Evolutionary conservation across 495 filamentous ascomycete species (phyloP).

Genomic region (Podospora comata): DNA sequence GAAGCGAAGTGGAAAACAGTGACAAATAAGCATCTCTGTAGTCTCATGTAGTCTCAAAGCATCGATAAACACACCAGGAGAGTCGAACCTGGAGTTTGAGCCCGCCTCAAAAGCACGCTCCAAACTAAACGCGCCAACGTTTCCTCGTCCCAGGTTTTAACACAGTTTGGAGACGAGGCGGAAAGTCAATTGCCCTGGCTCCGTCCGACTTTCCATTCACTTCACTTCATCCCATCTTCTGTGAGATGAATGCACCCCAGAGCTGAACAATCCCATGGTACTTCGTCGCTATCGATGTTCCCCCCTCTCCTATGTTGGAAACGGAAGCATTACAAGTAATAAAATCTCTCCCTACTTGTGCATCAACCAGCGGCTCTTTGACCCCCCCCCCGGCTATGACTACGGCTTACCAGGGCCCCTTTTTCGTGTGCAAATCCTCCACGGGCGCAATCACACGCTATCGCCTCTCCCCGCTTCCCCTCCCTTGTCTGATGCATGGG

Average conservation of each 20-base stretch:
- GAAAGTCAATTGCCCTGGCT: conserved; percentile 14
- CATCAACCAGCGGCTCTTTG: not conserved
- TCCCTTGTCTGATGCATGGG: conserved; percentile 26
- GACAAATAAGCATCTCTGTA: not conserved
- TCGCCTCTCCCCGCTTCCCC: conserved; percentile 35
- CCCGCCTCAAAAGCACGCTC: not conserved
- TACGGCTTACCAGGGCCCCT: conserved; percentile 4
- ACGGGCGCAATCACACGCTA: conserved; percentile 39
- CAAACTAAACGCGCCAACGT: conserved; percentile 10
- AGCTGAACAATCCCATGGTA: not conserved
- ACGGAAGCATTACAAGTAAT: not conserved
- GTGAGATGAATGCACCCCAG: not conserved
- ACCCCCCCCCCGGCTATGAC: not conserved
- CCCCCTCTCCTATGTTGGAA: not conserved
- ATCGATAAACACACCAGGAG: not conserved
- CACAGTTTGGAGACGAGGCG: not conserved
- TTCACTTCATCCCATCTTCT: not conserved
- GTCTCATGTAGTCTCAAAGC: not conserved
- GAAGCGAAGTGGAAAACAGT: not conserved
- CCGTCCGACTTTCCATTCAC: conserved; percentile 6
- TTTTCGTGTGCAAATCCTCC: conserved; percentile 34
- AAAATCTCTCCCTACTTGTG: not conserved
- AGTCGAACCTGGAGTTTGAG: not conserved
- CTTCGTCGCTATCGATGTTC: not conserved
- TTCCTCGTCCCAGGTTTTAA: not conserved